Evolutionary conservation across 495 filamentous ascomycete species (phyloP).

Genomic region (Neurospora cerealis): DNA sequence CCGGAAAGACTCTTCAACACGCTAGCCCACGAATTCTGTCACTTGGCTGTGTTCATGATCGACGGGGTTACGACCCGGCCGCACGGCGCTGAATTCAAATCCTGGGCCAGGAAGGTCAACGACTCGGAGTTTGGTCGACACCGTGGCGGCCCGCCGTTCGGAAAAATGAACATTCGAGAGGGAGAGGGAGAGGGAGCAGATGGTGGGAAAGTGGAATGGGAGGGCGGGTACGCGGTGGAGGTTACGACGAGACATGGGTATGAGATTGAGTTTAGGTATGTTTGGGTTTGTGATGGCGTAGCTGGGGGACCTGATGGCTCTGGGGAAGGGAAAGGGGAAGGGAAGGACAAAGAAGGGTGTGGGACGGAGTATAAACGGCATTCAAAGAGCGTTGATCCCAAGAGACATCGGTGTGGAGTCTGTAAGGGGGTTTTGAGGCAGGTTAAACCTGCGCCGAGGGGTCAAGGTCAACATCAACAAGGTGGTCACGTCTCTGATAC

Average conservation of each 20-base stretch:
- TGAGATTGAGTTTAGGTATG: conserved; percentile 79
- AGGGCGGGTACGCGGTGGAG: conserved; percentile 32
- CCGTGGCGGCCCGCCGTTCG: not conserved
- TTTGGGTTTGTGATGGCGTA: conserved; percentile 59
- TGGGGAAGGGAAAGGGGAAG: not conserved
- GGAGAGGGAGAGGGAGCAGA: not conserved
- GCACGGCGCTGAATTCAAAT: conserved; percentile 78
- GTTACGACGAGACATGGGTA: conserved; percentile 86
- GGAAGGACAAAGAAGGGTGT: conserved; percentile 31
- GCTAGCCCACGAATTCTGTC: conserved; percentile 91
- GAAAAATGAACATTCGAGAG: not conserved
- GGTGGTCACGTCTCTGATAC: too few relatives aligned
- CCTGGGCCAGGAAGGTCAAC: conserved; percentile 40
- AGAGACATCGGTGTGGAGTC: conserved; percentile 53
- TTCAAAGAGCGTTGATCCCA: conserved; percentile 67
- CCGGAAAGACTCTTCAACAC: conserved; percentile 73
- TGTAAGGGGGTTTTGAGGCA: conserved; percentile 64
- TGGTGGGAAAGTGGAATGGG: not conserved
- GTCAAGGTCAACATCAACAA: conserved; percentile 2
- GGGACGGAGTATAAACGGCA: conserved; percentile 62
- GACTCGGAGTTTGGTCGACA: not conserved
- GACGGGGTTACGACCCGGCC: conserved; percentile 54
- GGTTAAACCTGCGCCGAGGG: conserved; percentile 64
- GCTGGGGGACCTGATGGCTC: not conserved
- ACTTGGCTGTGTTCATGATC: conserved; percentile 82